phyloP scores from a whole-genome alignment of 2,329 filamentous ascomycete genomes.

The Thelonectria blattea region DNA sequence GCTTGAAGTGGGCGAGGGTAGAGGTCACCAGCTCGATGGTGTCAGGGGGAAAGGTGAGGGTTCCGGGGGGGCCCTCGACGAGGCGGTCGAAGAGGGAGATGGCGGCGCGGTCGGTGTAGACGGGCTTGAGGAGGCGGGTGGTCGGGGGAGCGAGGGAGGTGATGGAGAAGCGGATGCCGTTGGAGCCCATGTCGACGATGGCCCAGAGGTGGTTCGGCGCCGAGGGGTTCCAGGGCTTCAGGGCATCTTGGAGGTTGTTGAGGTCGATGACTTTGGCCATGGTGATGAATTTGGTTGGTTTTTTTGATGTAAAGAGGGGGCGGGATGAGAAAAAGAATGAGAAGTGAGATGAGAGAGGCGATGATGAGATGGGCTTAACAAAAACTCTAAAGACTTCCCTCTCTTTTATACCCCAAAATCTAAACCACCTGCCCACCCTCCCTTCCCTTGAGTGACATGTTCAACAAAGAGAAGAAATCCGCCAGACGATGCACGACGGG shows the following conservation, averaged over 20 bases:
- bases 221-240: conserved; percentile 56
- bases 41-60: conserved; percentile 52
- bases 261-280: conserved; percentile 48
- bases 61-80: conserved; percentile 51
- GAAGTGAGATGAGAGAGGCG: no score
- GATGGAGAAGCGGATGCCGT: conserved; percentile 92
- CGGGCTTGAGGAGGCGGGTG: conserved; percentile 74
- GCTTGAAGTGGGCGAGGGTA: conserved; percentile 72
- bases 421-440: not conserved
- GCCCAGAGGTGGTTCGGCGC: conserved; percentile 59
- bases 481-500: not conserved
- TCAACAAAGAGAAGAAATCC: no score
- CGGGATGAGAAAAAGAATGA: no score
- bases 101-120: conserved; percentile 78
- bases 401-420: no score
- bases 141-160: conserved; percentile 76
- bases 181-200: conserved; percentile 72
- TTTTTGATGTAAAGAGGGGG: no score
- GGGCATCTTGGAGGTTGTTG: conserved; percentile 55
- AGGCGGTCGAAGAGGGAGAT: conserved; percentile 89
- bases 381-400: no score
- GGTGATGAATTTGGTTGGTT: not conserved
- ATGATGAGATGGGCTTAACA: no score
- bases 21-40: conserved; percentile 71
- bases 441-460: not conserved